Evolutionary conservation across 2,329 filamentous ascomycete species (phyloP), one percentile per base, ranked within the genome.

Genomic region (Diplodia intermedia): DNA sequence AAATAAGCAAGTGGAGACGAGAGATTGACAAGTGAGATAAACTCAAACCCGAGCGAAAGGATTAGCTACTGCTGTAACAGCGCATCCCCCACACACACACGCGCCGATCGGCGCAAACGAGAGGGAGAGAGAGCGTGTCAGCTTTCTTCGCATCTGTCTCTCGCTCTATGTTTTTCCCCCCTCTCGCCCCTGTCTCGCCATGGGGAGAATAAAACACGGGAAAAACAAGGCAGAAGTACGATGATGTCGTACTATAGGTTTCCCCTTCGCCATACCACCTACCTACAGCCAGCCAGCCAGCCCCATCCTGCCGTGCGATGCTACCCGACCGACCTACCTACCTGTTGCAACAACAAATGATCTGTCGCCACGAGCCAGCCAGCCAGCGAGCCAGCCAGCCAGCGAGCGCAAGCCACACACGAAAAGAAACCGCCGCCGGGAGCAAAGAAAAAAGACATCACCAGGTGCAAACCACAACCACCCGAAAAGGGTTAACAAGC

Each of bases 11-110:
- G 43, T 47, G 8, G 43, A 47, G 15, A 12, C 43, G 43, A 47
- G 31, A 47, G 43, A 47, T 20, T 47, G 43, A 20, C 33, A 8
- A 47, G 18, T 20, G 43, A 47, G 43, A 47, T 47, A 20, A 47
- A 47, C 43, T 47, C 43, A 47, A 20, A 20, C 43, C 43, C 43
- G 43, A 47, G 43, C 43, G 43, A 47, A 47, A 47, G 43, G 43
- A 47, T 47, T 47, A 47, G 20, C 43, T 47, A 20, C 43, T 9
- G n/a, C 43, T 26, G 23, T 26, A 26, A 20, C 43, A 20, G 18
- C 43, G 18, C 43, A 20, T 47, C 43, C 43, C 43, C 43, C 43
- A 6, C 40, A 31, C 33, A 33, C 31, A 33, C 31, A 33, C 31
- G 9, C 40, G 9, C 40, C 20, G n/a, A 47, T 47, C 43, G 43